Base-by-base conservation (phyloP, 345 rosid species). In the Kernera saxatilis region DNA sequence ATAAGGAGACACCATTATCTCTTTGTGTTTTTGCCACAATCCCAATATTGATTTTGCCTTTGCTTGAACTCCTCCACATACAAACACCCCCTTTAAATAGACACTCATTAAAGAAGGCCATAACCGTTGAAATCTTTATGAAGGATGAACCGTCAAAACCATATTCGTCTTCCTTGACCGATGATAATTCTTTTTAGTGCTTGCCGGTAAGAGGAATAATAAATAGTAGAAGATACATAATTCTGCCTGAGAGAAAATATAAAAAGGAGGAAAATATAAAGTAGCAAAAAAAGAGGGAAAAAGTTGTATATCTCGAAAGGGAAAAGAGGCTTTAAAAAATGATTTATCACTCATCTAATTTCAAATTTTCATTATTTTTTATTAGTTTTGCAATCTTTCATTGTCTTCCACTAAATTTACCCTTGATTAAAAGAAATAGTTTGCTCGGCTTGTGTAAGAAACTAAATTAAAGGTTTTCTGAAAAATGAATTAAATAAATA, bases 1-100 rank as follows among this genome's bases (percentile, higher is more conserved):
- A 52, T 4, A 13, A 64, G 49, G 51, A 73, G 65, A 64, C 71
- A 46, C 40, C 71, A 46, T 56, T 73, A 55, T 65, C 71, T 54
- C 56, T 26, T 44, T 73, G 37, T 56, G 71, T 54, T 45, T 45
- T 63, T 33, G 36, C 64, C 63, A 22, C 48, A 9, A 54, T 53
- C 70, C 64, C 40, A 15, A 55, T 55, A 53, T 15, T 54, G 9
- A 40, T 52, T 32, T 72, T 63, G 15, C 48, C 21, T 36, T 63
- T 30, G 8, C 25, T 61, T 43, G 33, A 27, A 49, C 39, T 21
- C 23, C 17, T 50, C 14, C 26, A 50, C 73, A 23, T 29, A 49
- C 35, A 22, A n/a, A n/a, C n/a, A n/a, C n/a, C n/a, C n/a, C n/a
- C n/a, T n/a, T n/a, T n/a, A n/a, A n/a, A n/a, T n/a, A n/a, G n/a